Evolutionary conservation across 306 rosid species (phyloP).

Genomic region (Cicer bijugum): DNA sequence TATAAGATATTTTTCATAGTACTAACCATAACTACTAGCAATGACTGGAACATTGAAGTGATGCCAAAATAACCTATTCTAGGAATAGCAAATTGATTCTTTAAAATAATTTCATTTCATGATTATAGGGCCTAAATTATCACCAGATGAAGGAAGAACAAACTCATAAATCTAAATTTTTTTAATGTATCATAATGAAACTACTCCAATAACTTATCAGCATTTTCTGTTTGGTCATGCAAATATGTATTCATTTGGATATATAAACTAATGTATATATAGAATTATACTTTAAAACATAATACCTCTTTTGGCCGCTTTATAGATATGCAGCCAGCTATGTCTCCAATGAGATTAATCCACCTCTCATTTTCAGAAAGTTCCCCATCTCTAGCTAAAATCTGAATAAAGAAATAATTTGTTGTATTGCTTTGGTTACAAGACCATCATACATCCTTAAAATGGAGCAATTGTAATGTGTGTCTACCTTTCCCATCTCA

Average conservation of each 20-base stretch:
- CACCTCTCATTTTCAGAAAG: constrained; percentile 87
- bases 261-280: constrained; percentile 16
- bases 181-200: constrained; percentile 22
- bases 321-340: constrained; percentile 88
- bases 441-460: constrained; percentile 37
- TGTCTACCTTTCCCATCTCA: constrained; percentile 97
- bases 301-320: constrained; percentile 97
- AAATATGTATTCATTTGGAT: constrained; percentile 30
- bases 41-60: constrained; percentile 14
- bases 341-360: constrained; percentile 89
- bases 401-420: constrained; percentile 54
- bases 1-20: not conserved
- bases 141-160: constrained; percentile 17
- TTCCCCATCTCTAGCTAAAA: constrained; percentile 94
- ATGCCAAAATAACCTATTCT: constrained; percentile 23
- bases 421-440: constrained; percentile 39
- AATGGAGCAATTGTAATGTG: constrained; percentile 37
- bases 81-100: not conserved
- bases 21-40: not conserved
- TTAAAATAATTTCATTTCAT: not conserved
- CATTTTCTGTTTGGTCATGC: constrained; percentile 6
- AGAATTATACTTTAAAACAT: constrained; percentile 42
- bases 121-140: constrained; percentile 10
- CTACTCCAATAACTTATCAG: constrained; percentile 35
- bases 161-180: constrained; percentile 26